Evolutionary conservation across 768 basidiomycete genomes (phyloP), one percentile per base, ranked within the genome.

Genomic region (Psilocybe tampanensis): DNA sequence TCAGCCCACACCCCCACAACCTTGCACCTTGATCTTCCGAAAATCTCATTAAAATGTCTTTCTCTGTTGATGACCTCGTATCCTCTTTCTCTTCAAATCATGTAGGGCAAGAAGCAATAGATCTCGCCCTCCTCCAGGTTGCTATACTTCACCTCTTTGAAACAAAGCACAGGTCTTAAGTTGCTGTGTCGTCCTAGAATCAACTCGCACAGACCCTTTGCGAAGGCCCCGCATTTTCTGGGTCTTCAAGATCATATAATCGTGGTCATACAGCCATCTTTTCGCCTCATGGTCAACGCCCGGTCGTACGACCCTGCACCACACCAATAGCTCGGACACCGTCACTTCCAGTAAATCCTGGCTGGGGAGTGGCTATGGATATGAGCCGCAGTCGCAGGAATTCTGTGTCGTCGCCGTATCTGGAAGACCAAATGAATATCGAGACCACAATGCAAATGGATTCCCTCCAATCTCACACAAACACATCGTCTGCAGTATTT

Each of bases 21-120:
- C 6, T 24, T 48, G 8, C 19, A 17, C 47, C 32, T 6, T 6
- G 4, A 21, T 44, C 26, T 19, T 23, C 15, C 45, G 7, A 48
- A 41, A 52, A 39, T 36, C 24, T 13, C 34, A 17, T 54, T 19
- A 50, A 29, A 23, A 52, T 52, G 50, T 23, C 36, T 21, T 18
- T 59, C 26, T 54, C 58, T 26, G 58, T 59, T 13, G 58, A 59
- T 23, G 58, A 59, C 47, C 58, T 59, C 21, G 58, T 59, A 24
- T 59, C 58, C 5, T 54, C 52, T 32, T 43, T 59, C 34, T 59
- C 58, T 29, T 59, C 58, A 24, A 59, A 49, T 41, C 58, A 59
- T 29, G 54, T 59, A 43, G 58, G 58, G 44, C 58, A 59, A 44
- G 58, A 59, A 39, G 52, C 52, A 24, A 59, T 50, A 13, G 52